Evolutionary conservation across 2,329 filamentous ascomycete genomes (phyloP).

Genomic region (Bipolaris cookei): DNA sequence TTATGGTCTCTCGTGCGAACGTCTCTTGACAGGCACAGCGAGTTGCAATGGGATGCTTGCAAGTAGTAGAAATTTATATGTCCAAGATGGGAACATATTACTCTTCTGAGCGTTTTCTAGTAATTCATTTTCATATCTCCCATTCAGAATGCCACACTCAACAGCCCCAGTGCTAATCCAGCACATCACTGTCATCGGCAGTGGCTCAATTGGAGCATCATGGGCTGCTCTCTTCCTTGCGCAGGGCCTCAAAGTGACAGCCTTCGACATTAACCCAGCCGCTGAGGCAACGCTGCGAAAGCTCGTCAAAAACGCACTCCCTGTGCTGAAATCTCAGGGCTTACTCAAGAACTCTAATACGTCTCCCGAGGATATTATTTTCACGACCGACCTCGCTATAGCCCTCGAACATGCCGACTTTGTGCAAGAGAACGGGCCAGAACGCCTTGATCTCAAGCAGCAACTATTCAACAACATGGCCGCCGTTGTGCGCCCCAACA

Average conservation of each 20-base stretch:
- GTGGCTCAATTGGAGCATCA: conserved; percentile 50
- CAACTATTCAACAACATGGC: conserved; percentile 48
- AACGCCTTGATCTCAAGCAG: conserved; percentile 51
- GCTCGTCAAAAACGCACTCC: neutral
- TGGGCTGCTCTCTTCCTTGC: conserved; percentile 53
- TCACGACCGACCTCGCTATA: neutral
- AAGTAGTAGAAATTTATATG: neutral
- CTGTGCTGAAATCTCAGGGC: neutral
- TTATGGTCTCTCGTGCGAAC: neutral
- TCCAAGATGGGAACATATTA: neutral
- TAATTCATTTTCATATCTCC: neutral
- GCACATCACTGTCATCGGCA: conserved; percentile 45
- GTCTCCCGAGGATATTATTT: neutral
- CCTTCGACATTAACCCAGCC: conserved; percentile 52
- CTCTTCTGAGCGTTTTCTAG: too few relatives aligned
- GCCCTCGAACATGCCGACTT: conserved; percentile 8
- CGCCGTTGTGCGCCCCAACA: conserved; percentile 32
- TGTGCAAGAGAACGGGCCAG: conserved; percentile 48
- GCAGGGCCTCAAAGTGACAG: conserved; percentile 49
- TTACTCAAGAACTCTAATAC: neutral
- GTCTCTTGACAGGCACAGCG: neutral
- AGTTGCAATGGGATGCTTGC: neutral
- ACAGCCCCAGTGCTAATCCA: conserved; percentile 3
- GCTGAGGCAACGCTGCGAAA: conserved; percentile 26
- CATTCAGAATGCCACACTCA: neutral